Evolutionary conservation across 495 filamentous ascomycete genomes (phyloP).

Genomic region (Bacidia rubella): DNA sequence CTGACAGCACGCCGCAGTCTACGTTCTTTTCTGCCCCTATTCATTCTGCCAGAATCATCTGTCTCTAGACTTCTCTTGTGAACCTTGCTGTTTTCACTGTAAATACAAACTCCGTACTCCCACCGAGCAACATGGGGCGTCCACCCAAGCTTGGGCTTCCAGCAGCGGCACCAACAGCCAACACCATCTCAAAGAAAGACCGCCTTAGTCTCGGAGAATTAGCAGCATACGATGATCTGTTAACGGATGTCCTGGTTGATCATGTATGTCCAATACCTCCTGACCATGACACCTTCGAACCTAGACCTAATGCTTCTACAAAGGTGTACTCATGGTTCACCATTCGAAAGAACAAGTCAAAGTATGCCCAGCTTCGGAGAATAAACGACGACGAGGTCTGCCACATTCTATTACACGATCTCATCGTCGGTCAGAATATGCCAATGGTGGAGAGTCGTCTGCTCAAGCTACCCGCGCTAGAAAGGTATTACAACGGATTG

Average conservation of each 20-base stretch:
- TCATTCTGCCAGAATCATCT: background rate
- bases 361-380: constrained; percentile 71
- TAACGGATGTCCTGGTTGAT: constrained; percentile 92
- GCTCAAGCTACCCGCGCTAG: constrained; percentile 57
- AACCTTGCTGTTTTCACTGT: background rate
- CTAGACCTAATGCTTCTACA: background rate
- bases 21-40: background rate
- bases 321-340: constrained; percentile 91
- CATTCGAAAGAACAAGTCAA: constrained; percentile 84
- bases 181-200: constrained; percentile 26
- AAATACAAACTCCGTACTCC: background rate
- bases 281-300: background rate
- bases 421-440: constrained; percentile 63
- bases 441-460: constrained; percentile 55
- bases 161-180: background rate
- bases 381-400: constrained; percentile 70
- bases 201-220: constrained; percentile 75
- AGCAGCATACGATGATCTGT: constrained; percentile 85
- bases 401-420: constrained; percentile 58
- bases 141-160: background rate
- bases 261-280: constrained; percentile 46
- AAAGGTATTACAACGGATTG: constrained; percentile 50
- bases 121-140: background rate
- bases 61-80: background rate
- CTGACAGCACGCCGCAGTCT: background rate